phyloP scores from a whole-genome alignment of 768 basidiomycete genomes.

The Trametes coccinea region DNA sequence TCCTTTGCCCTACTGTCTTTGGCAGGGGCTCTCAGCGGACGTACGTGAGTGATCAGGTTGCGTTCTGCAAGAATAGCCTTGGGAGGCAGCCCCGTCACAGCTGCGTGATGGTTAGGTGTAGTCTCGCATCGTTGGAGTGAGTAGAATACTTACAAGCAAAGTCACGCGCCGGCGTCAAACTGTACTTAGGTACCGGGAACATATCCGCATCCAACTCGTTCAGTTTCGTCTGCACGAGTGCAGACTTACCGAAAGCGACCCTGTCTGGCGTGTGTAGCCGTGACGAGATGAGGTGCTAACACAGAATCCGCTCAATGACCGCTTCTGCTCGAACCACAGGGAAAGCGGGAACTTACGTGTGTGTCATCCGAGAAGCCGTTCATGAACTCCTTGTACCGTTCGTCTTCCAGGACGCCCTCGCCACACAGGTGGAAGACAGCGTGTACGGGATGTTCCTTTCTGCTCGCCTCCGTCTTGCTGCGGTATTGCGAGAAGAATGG shows the following conservation, averaged over 20 bases:
- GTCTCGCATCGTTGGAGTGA: not conserved
- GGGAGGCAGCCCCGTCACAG: conserved; percentile 48
- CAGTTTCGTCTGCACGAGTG: conserved; percentile 70
- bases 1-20: conserved; percentile 32
- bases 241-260: conserved; percentile 73
- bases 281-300: conserved; percentile 76
- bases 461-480: conserved; percentile 41
- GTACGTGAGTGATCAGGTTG: conserved; percentile 44
- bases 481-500: conserved; percentile 51
- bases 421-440: conserved; percentile 75
- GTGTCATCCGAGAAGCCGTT: conserved; percentile 56
- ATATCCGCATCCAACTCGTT: conserved; percentile 68
- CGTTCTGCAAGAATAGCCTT: conserved; percentile 46
- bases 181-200: conserved; percentile 69
- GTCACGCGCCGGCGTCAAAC: conserved; percentile 40
- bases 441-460: conserved; percentile 47
- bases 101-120: not conserved
- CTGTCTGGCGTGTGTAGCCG: conserved; percentile 60
- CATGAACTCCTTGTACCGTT: conserved; percentile 74
- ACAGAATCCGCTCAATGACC: not conserved
- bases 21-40: conserved; percentile 46
- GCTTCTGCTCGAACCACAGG: no score
- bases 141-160: conserved; percentile 31
- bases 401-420: conserved; percentile 65
- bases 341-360: conserved; percentile 48